Conservation (phyloP, 2,329 filamentous ascomycete species). For the Hypoxylon sp. region DNA sequence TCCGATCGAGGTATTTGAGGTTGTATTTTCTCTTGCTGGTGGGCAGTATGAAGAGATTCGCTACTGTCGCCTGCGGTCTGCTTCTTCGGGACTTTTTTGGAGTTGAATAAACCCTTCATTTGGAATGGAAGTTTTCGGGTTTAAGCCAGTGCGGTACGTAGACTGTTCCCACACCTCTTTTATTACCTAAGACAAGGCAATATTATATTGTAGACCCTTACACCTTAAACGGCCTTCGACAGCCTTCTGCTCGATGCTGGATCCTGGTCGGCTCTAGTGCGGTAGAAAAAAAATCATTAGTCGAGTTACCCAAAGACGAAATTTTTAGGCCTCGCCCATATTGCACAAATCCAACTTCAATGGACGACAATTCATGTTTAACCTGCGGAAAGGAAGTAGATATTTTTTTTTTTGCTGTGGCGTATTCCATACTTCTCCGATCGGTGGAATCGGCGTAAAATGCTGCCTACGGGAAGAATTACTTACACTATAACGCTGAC, state of each 20-base stretch:
- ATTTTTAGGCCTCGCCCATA: background rate
- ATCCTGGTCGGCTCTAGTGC: slow-evolving; percentile 40
- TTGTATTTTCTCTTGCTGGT: slow-evolving; percentile 47
- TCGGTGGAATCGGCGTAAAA: slow-evolving; percentile 13
- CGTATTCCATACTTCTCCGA: slow-evolving; percentile 14
- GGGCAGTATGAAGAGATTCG: slow-evolving; percentile 47
- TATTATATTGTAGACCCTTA: slow-evolving; percentile 39
- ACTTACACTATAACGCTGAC: slow-evolving; percentile 35
- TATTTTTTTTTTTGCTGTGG: slow-evolving; percentile 10
- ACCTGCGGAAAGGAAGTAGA: slow-evolving; percentile 12
- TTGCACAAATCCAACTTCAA: background rate
- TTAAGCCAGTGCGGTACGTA: slow-evolving; percentile 37
- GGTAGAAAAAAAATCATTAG: slow-evolving; percentile 34
- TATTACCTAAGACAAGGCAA: slow-evolving; percentile 47
- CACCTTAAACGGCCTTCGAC: slow-evolving; percentile 36
- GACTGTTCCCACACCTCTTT: slow-evolving; percentile 45
- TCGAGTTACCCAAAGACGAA: slow-evolving; percentile 14
- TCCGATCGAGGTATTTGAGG: slow-evolving; percentile 48
- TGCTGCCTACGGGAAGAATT: slow-evolving; percentile 12
- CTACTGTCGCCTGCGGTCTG: slow-evolving; percentile 52
- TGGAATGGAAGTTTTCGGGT: slow-evolving; percentile 46
- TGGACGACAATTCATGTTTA: slow-evolving; percentile 10
- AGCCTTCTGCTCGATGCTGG: slow-evolving; percentile 39
- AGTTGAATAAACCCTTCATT: slow-evolving; percentile 57
- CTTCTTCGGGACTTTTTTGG: slow-evolving; percentile 55